Percentiles rank a stretch among this genome's conserved stretches.
These are phyloP conservation scores for Porcisia hertigi DNA, from an alignment of 208 protist genomes.

Conservation along the genomic window DNA sequence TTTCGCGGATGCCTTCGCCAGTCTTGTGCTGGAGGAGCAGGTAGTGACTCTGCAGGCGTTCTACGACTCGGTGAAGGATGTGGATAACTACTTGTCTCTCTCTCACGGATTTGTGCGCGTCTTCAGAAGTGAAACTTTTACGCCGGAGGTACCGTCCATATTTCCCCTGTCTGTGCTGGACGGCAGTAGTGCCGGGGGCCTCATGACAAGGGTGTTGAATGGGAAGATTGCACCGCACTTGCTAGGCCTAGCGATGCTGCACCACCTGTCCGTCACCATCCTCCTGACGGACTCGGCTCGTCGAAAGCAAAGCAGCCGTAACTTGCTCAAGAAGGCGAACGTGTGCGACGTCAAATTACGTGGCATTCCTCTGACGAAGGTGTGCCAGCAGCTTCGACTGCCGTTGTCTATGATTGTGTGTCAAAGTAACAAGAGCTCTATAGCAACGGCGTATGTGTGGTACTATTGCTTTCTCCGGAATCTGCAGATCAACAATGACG, in stretches of 20 bases:
- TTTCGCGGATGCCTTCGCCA: constrained; percentile 39
- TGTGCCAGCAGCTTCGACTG: constrained; percentile 78
- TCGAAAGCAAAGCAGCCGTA: constrained; percentile 61
- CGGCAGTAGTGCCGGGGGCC: constrained; percentile 72
- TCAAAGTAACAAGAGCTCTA: constrained; percentile 53
- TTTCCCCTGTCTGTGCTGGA: constrained; percentile 87
- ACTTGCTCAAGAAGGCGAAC: constrained; percentile 64
- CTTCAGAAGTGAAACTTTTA: constrained; percentile 51
- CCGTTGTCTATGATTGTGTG: constrained; percentile 82
- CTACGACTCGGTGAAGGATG: constrained; percentile 67
- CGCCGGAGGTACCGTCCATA: constrained; percentile 61
- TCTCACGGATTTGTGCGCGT: constrained; percentile 90
- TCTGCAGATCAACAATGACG: constrained; percentile 62
- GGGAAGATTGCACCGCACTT: constrained; percentile 84
- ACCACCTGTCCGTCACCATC: constrained; percentile 81
- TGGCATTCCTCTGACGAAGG: constrained; percentile 88
- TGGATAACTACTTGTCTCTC: constrained; percentile 72
- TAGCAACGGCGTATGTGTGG: constrained; percentile 73
- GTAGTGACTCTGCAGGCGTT: constrained; percentile 74
- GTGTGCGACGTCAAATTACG: constrained; percentile 85
- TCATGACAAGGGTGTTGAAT: constrained; percentile 73
- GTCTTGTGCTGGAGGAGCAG: constrained; percentile 73
- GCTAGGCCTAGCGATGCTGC: constrained; percentile 86
- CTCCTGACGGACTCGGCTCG: constrained; percentile 65
- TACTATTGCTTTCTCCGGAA: constrained; percentile 81